A percentile compares a stretch with the other conserved stretches of the same genome.
These are phyloP conservation scores for Ephemerocybe angulata DNA, from an alignment of 768 basidiomycete species.

Conservation along the genomic window DNA sequence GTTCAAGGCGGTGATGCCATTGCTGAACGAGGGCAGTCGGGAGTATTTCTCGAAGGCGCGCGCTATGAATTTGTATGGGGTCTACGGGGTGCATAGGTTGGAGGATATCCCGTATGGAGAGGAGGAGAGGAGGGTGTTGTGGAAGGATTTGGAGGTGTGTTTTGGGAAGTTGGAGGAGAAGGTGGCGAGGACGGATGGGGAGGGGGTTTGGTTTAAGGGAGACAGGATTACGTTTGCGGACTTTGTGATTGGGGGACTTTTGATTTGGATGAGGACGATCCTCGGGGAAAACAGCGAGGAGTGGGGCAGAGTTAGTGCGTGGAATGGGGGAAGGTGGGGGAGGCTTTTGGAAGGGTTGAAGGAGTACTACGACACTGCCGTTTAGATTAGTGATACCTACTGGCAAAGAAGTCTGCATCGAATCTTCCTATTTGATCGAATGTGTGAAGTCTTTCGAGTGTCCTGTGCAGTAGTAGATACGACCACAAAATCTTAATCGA, in stretches of 20 bases:
- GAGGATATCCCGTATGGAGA: not conserved
- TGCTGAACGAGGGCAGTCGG: not conserved
- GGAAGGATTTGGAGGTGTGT: conserved; percentile 2
- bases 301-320: no score
- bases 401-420: no score
- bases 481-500: no score
- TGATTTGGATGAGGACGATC: conserved; percentile 10
- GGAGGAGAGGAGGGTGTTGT: conserved; percentile 2
- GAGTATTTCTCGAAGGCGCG: not conserved
- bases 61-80: conserved; percentile 1
- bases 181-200: not conserved
- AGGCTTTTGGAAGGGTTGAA: no score
- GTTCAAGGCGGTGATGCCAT: not conserved
- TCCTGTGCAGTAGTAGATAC: no score
- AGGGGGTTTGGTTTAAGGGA: conserved; percentile 9
- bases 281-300: conserved; percentile 18
- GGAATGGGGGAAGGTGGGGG: no score
- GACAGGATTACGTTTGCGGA: conserved; percentile 11
- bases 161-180: conserved; percentile 3
- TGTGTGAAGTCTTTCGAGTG: no score
- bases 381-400: no score
- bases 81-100: not conserved
- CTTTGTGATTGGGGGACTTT: conserved; percentile 6
- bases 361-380: no score
- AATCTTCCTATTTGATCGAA: no score